phyloP scores from a whole-genome alignment of 768 basidiomycete genomes.

The Tricholoma saponaceum region DNA sequence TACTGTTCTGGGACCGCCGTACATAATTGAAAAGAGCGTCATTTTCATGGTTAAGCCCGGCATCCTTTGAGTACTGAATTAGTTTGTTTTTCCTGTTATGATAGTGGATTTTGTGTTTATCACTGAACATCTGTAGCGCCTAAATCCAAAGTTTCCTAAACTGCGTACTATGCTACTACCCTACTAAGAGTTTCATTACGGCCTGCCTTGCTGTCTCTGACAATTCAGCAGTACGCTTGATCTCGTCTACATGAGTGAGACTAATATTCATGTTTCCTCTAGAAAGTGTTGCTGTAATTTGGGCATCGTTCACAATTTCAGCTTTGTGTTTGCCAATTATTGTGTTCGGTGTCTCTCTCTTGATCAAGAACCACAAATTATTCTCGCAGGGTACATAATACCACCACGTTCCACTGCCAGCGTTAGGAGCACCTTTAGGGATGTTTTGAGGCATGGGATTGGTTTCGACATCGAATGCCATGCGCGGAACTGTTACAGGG shows the following conservation, averaged over 20 bases:
- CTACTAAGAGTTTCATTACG: background rate
- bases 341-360: background rate
- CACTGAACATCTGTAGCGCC: too few relatives aligned
- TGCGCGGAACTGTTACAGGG: background rate
- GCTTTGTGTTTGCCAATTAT: background rate
- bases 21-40: too few relatives aligned
- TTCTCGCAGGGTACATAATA: background rate
- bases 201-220: background rate
- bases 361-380: background rate
- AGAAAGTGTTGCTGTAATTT: background rate
- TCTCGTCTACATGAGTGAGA: background rate
- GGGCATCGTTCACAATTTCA: background rate
- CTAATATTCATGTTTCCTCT: background rate
- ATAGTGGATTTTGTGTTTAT: too few relatives aligned
- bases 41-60: too few relatives aligned
- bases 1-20: too few relatives aligned
- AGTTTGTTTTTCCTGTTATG: too few relatives aligned
- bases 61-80: too few relatives aligned
- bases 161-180: too few relatives aligned
- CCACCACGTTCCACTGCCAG: background rate
- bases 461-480: background rate
- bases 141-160: too few relatives aligned
- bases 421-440: background rate
- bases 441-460: background rate
- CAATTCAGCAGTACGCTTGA: background rate